These are phyloP conservation scores for Aspergillus felis DNA, from an alignment of 2,329 filamentous ascomycete species.

Conservation along the genomic window DNA sequence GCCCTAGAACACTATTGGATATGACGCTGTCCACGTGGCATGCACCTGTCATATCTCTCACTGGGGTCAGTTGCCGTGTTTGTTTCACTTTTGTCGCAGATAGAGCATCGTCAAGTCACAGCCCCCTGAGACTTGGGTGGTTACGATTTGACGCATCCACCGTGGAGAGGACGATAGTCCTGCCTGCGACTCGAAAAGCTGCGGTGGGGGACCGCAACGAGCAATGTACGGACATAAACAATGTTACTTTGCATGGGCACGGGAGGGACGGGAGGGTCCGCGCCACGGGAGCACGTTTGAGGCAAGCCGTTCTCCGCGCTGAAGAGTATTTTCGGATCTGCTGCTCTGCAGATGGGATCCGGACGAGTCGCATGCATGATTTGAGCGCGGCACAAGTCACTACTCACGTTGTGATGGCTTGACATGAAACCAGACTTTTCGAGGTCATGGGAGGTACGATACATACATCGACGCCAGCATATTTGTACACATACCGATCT, in stretches of 20 bases:
- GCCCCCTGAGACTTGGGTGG: background rate
- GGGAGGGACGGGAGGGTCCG: too few species aligned
- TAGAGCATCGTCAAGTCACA: too few species aligned
- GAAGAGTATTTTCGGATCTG: too few species aligned
- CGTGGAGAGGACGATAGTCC: background rate
- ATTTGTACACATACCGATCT: constrained; percentile 8
- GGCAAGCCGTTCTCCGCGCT: too few species aligned
- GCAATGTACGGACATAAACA: too few species aligned
- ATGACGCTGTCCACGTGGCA: background rate
- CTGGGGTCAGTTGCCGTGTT: background rate
- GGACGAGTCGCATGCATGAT: too few species aligned
- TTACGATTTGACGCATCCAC: background rate
- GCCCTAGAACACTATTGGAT: background rate
- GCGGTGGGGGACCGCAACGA: too few species aligned
- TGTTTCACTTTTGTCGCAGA: background rate
- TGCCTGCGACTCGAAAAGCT: background rate
- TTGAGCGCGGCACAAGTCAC: too few species aligned
- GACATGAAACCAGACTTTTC: background rate
- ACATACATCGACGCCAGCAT: constrained; percentile 9
- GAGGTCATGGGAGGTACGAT: background rate
- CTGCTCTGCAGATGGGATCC: too few species aligned
- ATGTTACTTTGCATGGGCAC: too few species aligned
- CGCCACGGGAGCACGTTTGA: too few species aligned
- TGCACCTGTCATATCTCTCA: background rate
- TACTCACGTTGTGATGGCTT: too few species aligned